These are phyloP conservation scores for Pseudofabraea citricarpa DNA, from an alignment of 2,329 filamentous ascomycete species.

Conservation along the genomic window DNA sequence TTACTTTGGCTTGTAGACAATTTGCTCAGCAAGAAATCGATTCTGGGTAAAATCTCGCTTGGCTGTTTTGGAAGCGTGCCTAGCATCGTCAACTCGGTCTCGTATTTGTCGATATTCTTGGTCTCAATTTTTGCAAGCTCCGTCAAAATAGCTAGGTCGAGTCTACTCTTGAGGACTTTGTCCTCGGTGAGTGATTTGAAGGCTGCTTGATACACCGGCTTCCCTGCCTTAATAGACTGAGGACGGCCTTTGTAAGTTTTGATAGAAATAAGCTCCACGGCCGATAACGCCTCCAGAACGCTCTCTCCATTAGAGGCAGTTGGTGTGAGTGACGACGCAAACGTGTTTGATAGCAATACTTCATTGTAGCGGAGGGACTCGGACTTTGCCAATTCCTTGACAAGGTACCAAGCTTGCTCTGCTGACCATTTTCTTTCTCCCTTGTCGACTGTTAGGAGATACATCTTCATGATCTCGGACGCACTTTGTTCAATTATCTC, in stretches of 20 bases:
- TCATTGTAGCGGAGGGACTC: conserved; percentile 78
- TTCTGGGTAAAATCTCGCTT: conserved; percentile 57
- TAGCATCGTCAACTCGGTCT: conserved; percentile 70
- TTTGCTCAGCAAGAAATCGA: conserved; percentile 71
- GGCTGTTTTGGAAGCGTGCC: conserved; percentile 67
- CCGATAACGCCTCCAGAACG: conserved; percentile 74
- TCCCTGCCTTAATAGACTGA: conserved; percentile 70
- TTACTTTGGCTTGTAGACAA: conserved; percentile 69
- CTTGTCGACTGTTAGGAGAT: conserved; percentile 57
- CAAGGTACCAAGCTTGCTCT: conserved; percentile 86
- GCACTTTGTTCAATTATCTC: conserved; percentile 89
- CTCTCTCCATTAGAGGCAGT: conserved; percentile 60
- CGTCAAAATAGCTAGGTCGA: conserved; percentile 66
- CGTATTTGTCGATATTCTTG: conserved; percentile 70
- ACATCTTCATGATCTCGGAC: conserved; percentile 90
- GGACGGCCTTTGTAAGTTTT: conserved; percentile 71
- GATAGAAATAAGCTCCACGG: conserved; percentile 81
- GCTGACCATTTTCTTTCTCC: conserved; percentile 64
- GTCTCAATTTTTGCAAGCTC: conserved; percentile 70
- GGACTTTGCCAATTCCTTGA: conserved; percentile 69
- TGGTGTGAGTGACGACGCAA: conserved; percentile 51
- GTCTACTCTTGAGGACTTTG: conserved; percentile 64
- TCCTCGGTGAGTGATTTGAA: conserved; percentile 71
- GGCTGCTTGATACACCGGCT: conserved; percentile 80
- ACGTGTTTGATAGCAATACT: conserved; percentile 70